These are phyloP conservation scores for Nemania abortiva DNA, from an alignment of 2,329 filamentous ascomycete species.

Conservation along the genomic window DNA sequence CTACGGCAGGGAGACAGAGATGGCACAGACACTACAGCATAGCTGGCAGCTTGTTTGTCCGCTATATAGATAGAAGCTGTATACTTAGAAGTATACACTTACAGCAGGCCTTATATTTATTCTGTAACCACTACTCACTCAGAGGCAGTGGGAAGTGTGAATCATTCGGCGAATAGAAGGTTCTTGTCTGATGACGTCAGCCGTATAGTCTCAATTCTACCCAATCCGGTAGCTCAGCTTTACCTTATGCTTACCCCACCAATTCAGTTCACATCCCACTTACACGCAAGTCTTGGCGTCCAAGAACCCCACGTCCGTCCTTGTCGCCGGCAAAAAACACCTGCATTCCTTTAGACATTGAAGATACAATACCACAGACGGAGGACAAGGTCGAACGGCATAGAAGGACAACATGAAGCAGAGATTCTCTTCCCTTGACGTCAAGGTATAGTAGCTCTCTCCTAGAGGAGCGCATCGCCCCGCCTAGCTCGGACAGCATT, in stretches of 20 bases:
- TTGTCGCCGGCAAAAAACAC: slow-evolving; percentile 13
- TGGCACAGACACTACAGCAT: no score
- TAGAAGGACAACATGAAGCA: slow-evolving; percentile 62
- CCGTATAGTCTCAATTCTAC: slow-evolving; percentile 2
- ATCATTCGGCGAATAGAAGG: slow-evolving; percentile 25
- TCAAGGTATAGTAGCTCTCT: slow-evolving; percentile 58
- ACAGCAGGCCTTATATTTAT: neutral
- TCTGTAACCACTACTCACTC: neutral
- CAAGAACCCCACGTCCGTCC: slow-evolving; percentile 29
- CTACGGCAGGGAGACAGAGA: no score
- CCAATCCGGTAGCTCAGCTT: no score
- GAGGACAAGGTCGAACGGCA: neutral
- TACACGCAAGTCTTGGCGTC: slow-evolving; percentile 16
- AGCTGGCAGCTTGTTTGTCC: no score
- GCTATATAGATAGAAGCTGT: neutral
- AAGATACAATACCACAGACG: neutral
- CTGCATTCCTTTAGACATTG: neutral
- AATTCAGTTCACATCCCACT: slow-evolving; percentile 32
- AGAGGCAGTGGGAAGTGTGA: slow-evolving; percentile 23
- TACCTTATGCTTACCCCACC: slow-evolving; percentile 12
- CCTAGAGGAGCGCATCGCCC: neutral
- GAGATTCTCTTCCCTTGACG: slow-evolving; percentile 68
- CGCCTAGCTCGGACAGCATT: no score
- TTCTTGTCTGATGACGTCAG: slow-evolving; percentile 31
- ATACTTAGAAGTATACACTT: neutral